Evolutionary conservation across 1,139 yeast species (phyloP).

Genomic region (Hyphopichia pseudoburtonii): DNA sequence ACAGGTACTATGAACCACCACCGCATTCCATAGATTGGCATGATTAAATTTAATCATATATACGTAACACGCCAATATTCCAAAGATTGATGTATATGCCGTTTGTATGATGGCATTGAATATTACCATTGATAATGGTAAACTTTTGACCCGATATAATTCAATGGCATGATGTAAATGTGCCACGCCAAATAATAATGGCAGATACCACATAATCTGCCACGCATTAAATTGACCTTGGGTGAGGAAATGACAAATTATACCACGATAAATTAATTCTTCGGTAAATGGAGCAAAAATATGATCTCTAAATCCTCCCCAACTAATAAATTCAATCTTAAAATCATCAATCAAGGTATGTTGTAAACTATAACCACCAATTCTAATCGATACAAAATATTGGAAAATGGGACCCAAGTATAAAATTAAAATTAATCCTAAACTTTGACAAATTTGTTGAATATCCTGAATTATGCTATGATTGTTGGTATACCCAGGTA

Average conservation of each 20-base stretch:
- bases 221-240: slow-evolving; percentile 19
- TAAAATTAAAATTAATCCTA: slow-evolving; percentile 42
- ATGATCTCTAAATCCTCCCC: slow-evolving; percentile 63
- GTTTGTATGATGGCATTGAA: slow-evolving; percentile 57
- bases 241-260: slow-evolving; percentile 46
- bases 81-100: slow-evolving; percentile 76
- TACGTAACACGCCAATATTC: slow-evolving; percentile 66
- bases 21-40: slow-evolving; percentile 57
- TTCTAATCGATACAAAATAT: slow-evolving; percentile 18
- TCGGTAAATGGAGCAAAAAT: slow-evolving; percentile 86
- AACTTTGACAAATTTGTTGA: too few relatives aligned
- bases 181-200: slow-evolving; percentile 84
- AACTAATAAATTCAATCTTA: slow-evolving; percentile 25
- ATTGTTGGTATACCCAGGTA: neutral
- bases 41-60: slow-evolving; percentile 39
- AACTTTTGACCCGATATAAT: slow-evolving; percentile 29
- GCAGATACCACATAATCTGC: slow-evolving; percentile 47
- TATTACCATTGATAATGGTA: slow-evolving; percentile 31
- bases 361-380: slow-evolving; percentile 9
- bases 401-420: slow-evolving; percentile 63
- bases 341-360: slow-evolving; percentile 15
- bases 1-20: slow-evolving; percentile 70
- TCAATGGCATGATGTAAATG: slow-evolving; percentile 85
- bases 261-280: slow-evolving; percentile 75
- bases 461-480: too few relatives aligned